A percentile compares a stretch with the other conserved stretches of the same genome.
phyloP scores from a whole-genome alignment of 805 yeast genomes.

The Lachancea kluyveri region DNA sequence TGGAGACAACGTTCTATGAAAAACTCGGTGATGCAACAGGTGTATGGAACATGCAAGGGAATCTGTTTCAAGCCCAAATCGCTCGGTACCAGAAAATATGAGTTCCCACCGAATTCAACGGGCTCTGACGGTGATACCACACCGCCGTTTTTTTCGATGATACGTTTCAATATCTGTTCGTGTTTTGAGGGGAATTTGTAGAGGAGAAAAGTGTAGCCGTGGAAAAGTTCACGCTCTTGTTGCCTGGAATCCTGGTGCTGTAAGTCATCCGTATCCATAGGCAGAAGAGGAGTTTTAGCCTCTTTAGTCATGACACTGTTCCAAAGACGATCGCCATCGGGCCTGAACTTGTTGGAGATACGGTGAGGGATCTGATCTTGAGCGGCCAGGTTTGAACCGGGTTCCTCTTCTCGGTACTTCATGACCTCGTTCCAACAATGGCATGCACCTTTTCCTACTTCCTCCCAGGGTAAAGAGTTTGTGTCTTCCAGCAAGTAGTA shows the following conservation, averaged over 20 bases:
- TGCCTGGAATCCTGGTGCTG: too few relatives aligned
- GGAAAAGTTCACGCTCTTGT: constrained; percentile 9
- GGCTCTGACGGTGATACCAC: constrained; percentile 2
- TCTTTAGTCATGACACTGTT: constrained; percentile 20
- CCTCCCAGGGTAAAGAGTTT: constrained; percentile 16
- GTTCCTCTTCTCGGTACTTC: constrained; percentile 1
- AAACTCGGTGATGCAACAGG: constrained; percentile 63
- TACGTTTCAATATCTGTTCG: constrained; percentile 15
- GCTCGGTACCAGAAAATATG: constrained; percentile 22
- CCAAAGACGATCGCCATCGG: constrained; percentile 27
- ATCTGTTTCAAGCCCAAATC: constrained; percentile 11
- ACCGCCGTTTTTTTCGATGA: constrained; percentile 25
- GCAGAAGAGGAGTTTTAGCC: constrained; percentile 2
- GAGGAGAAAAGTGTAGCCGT: constrained; percentile 12
- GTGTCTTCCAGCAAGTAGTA: constrained; percentile 24
- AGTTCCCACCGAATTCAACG: constrained; percentile 2
- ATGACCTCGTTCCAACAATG: constrained; percentile 21
- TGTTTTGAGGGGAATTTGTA: constrained; percentile 18
- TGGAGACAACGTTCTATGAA: constrained; percentile 68
- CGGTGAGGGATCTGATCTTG: constrained; percentile 3
- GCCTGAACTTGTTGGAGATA: constrained; percentile 20
- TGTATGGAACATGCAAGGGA: constrained; percentile 4
- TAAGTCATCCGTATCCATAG: too few relatives aligned
- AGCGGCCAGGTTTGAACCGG: neutral
- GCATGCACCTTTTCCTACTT: constrained; percentile 31